These are phyloP conservation scores for Fusarium austroafricanum DNA, from an alignment of 2,329 filamentous ascomycete genomes.

Conservation along the genomic window DNA sequence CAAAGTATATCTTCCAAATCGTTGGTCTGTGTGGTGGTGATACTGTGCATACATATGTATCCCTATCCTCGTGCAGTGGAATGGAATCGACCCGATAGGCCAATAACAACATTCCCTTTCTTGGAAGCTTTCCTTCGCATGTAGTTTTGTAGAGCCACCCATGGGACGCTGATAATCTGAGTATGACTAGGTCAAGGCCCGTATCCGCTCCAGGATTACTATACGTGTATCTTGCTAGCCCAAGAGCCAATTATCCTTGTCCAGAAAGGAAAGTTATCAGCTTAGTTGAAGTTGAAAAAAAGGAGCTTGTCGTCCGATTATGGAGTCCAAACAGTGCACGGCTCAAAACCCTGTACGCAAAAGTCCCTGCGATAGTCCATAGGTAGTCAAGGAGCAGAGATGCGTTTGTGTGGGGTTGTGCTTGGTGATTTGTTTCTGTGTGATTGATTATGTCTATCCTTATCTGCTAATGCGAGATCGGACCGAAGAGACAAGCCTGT, in stretches of 20 bases:
- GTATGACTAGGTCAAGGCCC: constrained; percentile 12
- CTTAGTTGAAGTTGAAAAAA: neutral
- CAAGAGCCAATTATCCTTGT: constrained; percentile 9
- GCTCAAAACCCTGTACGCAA: constrained; percentile 17
- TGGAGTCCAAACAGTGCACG: constrained; percentile 2
- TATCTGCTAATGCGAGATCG: constrained; percentile 32
- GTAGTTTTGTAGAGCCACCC: constrained; percentile 4
- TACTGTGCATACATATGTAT: neutral
- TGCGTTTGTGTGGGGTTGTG: constrained; percentile 26
- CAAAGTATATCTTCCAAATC: constrained; percentile 11
- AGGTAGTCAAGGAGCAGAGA: neutral
- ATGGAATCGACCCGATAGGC: constrained; percentile 26
- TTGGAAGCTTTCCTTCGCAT: neutral
- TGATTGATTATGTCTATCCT: constrained; percentile 26
- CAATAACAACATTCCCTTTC: neutral
- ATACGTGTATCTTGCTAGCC: too few species aligned
- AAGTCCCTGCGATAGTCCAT: neutral
- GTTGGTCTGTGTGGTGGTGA: constrained; percentile 4
- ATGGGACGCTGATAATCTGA: neutral
- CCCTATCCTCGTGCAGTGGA: constrained; percentile 4
- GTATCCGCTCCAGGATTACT: neutral
- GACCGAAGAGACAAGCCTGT: constrained; percentile 29
- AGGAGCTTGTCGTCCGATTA: constrained; percentile 3
- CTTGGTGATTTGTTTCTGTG: constrained; percentile 13
- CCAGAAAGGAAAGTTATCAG: constrained; percentile 4